Evolutionary conservation across 352 stramenopile genomes (phyloP).

Genomic region (Phytophthora multivora): DNA sequence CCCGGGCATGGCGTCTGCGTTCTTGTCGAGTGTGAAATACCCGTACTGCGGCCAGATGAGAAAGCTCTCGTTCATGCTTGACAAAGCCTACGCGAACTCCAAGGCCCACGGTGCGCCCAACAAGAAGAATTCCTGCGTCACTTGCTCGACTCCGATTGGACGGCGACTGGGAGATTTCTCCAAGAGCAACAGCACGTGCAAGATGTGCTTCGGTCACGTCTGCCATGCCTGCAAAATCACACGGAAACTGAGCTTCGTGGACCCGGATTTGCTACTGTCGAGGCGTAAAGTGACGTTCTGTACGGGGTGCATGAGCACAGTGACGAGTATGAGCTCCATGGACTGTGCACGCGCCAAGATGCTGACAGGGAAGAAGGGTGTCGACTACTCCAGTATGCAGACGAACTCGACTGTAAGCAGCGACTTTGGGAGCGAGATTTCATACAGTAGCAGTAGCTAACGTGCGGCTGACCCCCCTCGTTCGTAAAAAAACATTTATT

Average conservation of each 20-base stretch:
- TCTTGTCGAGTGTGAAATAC: slow-evolving; percentile 27
- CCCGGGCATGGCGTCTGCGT: slow-evolving; percentile 17
- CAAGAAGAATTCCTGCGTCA: not conserved
- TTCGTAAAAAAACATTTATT: no score
- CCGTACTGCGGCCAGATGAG: slow-evolving; percentile 30
- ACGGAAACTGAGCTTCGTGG: slow-evolving; percentile 31
- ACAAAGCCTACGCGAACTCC: not conserved
- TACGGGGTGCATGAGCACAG: slow-evolving; percentile 21
- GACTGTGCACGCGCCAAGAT: slow-evolving; percentile 14
- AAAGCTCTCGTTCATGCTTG: slow-evolving; percentile 26
- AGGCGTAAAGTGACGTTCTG: slow-evolving; percentile 36
- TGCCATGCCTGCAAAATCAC: not conserved
- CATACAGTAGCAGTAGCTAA: slow-evolving; percentile 1
- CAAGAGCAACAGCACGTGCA: slow-evolving; percentile 5
- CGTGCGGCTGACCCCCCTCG: no score
- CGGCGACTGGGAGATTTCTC: not conserved
- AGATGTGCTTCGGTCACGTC: not conserved
- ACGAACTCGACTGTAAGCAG: slow-evolving; percentile 16
- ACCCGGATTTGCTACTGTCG: slow-evolving; percentile 8
- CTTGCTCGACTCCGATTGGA: not conserved
- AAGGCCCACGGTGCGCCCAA: not conserved
- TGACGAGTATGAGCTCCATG: slow-evolving; percentile 13
- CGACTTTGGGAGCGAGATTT: slow-evolving; percentile 12
- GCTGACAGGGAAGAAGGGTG: slow-evolving; percentile 8
- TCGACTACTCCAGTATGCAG: slow-evolving; percentile 3